Base-by-base conservation (phyloP, 768 basidiomycete genomes). In the Asterophora lycoperdoides region DNA sequence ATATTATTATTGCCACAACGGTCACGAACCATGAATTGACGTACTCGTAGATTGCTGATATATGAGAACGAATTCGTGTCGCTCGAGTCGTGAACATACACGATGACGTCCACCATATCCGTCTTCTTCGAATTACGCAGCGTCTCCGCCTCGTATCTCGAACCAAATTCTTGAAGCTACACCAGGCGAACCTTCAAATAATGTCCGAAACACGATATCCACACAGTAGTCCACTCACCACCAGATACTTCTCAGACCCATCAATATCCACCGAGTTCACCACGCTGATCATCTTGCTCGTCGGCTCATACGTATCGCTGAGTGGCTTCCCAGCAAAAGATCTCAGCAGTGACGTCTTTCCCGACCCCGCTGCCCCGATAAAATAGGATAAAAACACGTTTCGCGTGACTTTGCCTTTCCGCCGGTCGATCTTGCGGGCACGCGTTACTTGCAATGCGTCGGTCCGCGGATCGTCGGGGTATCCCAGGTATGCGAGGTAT, bases 41-140 rank as follows among this genome's bases (percentile, higher is more conserved):
- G 58, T 63, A 95, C 93, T 65, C 95, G 81, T 60, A 97, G 72
- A 70, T 95, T 96, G 59, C 92, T 94, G 65, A 99, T 93, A 69
- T 98, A 96, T 40, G 92, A 94, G 66, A 99, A 99, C 8, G 93
- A 96, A 69, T 99, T 98, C 34, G 95, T 97, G 64, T 99, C 95
- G 62, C 91, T 93, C 40, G 94, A 97, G 68, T 99, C 95, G 60
- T 97, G 84, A 28, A 97, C 93, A 63, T 95, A 97, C 54, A 94
- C 79, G 52, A 97, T 89, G 35, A 97, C 90, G 67, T 99, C 95
- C 15, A 90, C 91, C 38, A 89, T 69, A 64, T 96, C 94, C 28
- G 85, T 83, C 71, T 93, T 96, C 73, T 92, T 95, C 33, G 83
- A 76, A 65, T 86, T 92, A 52, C 93, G 80, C 48, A 98, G 70